These are phyloP conservation scores for Diaporthe destruens DNA, from an alignment of 2,329 filamentous ascomycete species.

Conservation along the genomic window DNA sequence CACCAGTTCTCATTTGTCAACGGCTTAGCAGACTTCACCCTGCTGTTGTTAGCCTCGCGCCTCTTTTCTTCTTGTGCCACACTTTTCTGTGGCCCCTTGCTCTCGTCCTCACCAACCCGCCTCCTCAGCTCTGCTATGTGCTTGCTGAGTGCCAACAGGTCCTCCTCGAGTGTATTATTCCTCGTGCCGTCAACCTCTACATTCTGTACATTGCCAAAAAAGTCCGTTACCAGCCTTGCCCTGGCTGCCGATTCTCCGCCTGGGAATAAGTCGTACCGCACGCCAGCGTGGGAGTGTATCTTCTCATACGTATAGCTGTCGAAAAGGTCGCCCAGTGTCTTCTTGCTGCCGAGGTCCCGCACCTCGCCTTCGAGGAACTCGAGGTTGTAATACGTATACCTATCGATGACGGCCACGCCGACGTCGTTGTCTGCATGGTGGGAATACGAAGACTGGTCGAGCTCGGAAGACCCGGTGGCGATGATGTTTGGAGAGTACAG, in stretches of 20 bases:
- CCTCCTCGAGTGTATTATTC: conserved; percentile 73
- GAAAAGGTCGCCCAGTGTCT: conserved; percentile 93
- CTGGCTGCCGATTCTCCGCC: conserved; percentile 84
- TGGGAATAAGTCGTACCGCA: conserved; percentile 94
- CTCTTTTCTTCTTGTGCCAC: conserved; percentile 43
- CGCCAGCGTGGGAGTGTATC: conserved; percentile 92
- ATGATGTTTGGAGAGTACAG: conserved; percentile 99
- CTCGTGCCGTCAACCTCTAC: conserved; percentile 85
- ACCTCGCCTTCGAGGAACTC: conserved; percentile 96
- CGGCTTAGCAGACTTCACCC: conserved; percentile 67
- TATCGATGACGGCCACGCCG: conserved; percentile 96
- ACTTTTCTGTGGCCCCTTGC: conserved; percentile 45
- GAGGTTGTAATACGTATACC: conserved; percentile 98
- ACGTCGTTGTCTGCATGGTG: conserved; percentile 99
- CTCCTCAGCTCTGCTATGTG: conserved; percentile 69
- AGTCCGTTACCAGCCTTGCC: conserved; percentile 89
- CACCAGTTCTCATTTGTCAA: conserved; percentile 76
- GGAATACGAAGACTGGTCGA: conserved; percentile 96
- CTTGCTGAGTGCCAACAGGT: conserved; percentile 81
- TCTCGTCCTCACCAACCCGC: conserved; percentile 61
- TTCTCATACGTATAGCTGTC: conserved; percentile 96
- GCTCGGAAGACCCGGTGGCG: conserved; percentile 94
- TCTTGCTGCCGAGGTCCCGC: conserved; percentile 85
- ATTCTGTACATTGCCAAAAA: conserved; percentile 98
- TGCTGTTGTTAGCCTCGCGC: conserved; percentile 47